Evolutionary conservation across 495 filamentous ascomycete species (phyloP).

Genomic region (Podospora comata): DNA sequence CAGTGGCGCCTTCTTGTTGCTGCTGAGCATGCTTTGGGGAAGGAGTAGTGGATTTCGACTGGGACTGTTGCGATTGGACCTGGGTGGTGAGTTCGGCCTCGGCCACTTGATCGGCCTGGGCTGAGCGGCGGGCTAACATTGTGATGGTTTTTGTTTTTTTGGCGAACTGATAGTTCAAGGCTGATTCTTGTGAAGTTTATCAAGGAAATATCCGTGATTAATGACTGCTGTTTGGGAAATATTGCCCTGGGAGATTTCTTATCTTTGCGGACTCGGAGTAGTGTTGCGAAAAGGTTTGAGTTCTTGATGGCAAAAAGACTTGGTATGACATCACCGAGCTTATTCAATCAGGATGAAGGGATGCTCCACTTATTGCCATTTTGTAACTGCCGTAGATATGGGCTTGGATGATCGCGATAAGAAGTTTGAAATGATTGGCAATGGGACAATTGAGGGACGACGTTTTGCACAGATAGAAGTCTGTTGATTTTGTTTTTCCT

Average conservation of each 20-base stretch:
- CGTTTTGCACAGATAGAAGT: too few species aligned
- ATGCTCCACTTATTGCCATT: too few species aligned
- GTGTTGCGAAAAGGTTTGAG: not conserved
- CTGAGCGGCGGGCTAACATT: not conserved
- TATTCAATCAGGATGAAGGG: not conserved
- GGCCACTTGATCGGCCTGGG: not conserved
- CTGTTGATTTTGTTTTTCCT: too few species aligned
- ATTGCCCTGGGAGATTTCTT: too few species aligned
- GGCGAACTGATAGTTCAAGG: not conserved
- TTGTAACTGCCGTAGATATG: too few species aligned
- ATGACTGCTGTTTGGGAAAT: not conserved
- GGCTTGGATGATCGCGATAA: too few species aligned
- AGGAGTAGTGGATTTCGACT: not conserved
- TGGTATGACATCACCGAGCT: not conserved
- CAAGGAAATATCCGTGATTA: not conserved
- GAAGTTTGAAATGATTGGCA: too few species aligned
- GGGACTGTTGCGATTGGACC: constrained; percentile 3
- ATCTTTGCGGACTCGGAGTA: too few species aligned
- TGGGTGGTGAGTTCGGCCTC: not conserved
- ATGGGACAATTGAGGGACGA: too few species aligned
- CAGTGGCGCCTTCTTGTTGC: not conserved
- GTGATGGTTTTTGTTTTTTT: not conserved
- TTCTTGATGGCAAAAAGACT: not conserved
- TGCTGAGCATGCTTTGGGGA: not conserved
- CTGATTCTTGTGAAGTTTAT: not conserved